Percentiles rank a stretch among this genome's conserved stretches.
Conservation (phyloP, 306 rosid species). For the Vachellia pachyceras region DNA sequence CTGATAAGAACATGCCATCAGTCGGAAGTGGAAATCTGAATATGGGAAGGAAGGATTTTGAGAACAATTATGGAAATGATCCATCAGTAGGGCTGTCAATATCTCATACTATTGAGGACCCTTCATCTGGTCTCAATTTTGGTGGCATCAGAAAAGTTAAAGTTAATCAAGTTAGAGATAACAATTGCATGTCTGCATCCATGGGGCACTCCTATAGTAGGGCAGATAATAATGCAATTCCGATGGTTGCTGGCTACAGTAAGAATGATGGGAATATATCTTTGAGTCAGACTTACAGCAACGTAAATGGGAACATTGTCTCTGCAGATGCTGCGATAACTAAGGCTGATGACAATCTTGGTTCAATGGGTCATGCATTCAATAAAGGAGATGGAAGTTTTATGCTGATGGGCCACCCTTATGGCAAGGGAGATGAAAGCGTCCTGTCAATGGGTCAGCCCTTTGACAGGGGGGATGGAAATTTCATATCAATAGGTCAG, state of each 20-base stretch:
- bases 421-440: slow-evolving; percentile 61
- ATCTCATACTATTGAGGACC: slow-evolving; percentile 67
- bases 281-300: slow-evolving; percentile 58
- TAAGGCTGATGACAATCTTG: slow-evolving; percentile 60
- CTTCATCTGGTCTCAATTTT: slow-evolving; percentile 70
- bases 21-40: slow-evolving; percentile 65
- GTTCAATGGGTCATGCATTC: slow-evolving; percentile 66
- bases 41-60: slow-evolving; percentile 68
- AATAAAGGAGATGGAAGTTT: slow-evolving; percentile 72
- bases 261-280: slow-evolving; percentile 67
- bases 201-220: slow-evolving; percentile 62
- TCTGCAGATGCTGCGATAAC: slow-evolving; percentile 58
- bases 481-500: slow-evolving; percentile 79
- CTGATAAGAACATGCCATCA: slow-evolving; percentile 67
- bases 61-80: slow-evolving; percentile 65
- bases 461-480: slow-evolving; percentile 67
- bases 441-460: slow-evolving; percentile 74
- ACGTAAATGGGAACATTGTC: slow-evolving; percentile 50
- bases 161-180: slow-evolving; percentile 95
- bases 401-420: slow-evolving; percentile 71
- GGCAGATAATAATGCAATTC: slow-evolving; percentile 55
- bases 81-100: slow-evolving; percentile 72
- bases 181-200: slow-evolving; percentile 59
- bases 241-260: slow-evolving; percentile 51
- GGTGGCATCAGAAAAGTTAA: slow-evolving; percentile 90